Evolutionary conservation across 2,329 filamentous ascomycete genomes (phyloP).

Genomic region (Endoconidiophora polonica): DNA sequence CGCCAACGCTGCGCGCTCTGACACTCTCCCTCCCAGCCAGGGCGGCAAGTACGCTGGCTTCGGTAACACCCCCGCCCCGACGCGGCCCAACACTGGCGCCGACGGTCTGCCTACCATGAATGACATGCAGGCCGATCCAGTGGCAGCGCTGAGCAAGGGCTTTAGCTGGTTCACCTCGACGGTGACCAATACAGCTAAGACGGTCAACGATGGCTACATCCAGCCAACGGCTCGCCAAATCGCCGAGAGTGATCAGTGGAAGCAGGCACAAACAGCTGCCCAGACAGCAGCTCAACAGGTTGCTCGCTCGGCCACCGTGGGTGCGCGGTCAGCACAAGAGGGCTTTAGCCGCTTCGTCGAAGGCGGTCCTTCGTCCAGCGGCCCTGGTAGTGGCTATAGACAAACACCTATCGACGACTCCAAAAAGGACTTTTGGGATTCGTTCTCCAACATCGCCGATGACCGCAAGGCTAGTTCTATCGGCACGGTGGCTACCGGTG

Average conservation of each 20-base stretch:
- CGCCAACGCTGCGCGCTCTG: slow-evolving; percentile 63
- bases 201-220: slow-evolving; percentile 77
- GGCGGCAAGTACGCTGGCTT: slow-evolving; percentile 89
- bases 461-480: slow-evolving; percentile 25
- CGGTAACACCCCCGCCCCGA: slow-evolving; percentile 52
- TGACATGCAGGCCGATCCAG: slow-evolving; percentile 79
- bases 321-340: slow-evolving; percentile 60
- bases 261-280: slow-evolving; percentile 29
- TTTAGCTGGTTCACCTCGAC: slow-evolving; percentile 88
- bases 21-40: slow-evolving; percentile 64
- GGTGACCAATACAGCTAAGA: slow-evolving; percentile 80
- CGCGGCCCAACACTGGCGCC: slow-evolving; percentile 21
- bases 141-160: slow-evolving; percentile 75
- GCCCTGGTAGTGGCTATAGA: slow-evolving; percentile 17
- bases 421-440: slow-evolving; percentile 84
- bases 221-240: slow-evolving; percentile 72
- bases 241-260: slow-evolving; percentile 62
- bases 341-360: slow-evolving; percentile 80
- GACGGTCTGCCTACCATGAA: slow-evolving; percentile 50
- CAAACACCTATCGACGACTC: slow-evolving; percentile 36
- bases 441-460: slow-evolving; percentile 58
- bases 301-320: slow-evolving; percentile 48
- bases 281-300: slow-evolving; percentile 46
- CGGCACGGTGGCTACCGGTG: slow-evolving; percentile 38
- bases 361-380: slow-evolving; percentile 34